phyloP scores from a whole-genome alignment of 768 basidiomycete species.

The Tricholoma saponaceum region DNA sequence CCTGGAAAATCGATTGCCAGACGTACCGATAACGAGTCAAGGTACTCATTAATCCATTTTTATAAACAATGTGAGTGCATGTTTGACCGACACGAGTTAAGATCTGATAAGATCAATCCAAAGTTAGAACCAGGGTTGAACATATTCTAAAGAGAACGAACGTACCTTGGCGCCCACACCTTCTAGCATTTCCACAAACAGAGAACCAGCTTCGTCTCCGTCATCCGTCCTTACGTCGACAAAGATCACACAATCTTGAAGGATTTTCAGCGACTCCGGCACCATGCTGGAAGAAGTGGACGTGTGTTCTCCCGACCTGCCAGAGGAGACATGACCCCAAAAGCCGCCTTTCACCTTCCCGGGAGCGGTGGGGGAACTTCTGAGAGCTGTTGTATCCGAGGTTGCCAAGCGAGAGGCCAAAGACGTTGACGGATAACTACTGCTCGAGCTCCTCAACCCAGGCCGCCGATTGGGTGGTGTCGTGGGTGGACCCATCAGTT shows the following conservation, averaged over 20 bases:
- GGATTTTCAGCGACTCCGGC: conserved; percentile 42
- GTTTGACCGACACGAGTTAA: conserved; percentile 62
- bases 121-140: not conserved
- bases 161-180: conserved; percentile 75
- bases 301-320: conserved; percentile 12
- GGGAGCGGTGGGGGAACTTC: conserved; percentile 7
- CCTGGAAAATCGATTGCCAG: not conserved
- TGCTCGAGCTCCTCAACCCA: conserved; percentile 36
- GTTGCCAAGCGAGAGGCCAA: conserved; percentile 3
- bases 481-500: conserved; percentile 45
- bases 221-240: conserved; percentile 87
- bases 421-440: conserved; percentile 24
- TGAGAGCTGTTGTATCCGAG: conserved; percentile 7
- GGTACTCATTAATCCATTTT: conserved; percentile 76
- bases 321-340: conserved; percentile 17
- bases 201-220: conserved; percentile 72
- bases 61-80: conserved; percentile 84
- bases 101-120: conserved; percentile 34
- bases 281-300: conserved; percentile 18
- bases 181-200: conserved; percentile 83
- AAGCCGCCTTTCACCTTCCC: conserved; percentile 11
- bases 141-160: not conserved
- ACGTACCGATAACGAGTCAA: conserved; percentile 65
- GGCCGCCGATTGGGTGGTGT: conserved; percentile 31
- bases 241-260: conserved; percentile 75